These are phyloP conservation scores for Cicer chorassanicum DNA, from an alignment of 306 rosid genomes.

Conservation along the genomic window DNA sequence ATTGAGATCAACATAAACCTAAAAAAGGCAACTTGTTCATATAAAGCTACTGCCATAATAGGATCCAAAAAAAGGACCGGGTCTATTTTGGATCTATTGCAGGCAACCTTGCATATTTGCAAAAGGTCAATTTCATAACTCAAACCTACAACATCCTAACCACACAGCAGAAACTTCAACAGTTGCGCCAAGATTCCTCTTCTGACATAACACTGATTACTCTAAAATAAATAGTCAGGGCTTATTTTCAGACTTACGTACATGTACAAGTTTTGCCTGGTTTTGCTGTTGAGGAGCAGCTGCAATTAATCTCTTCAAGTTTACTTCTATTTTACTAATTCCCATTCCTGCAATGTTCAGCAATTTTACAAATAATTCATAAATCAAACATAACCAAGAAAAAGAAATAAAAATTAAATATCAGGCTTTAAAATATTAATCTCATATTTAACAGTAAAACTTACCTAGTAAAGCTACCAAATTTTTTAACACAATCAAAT, in stretches of 20 bases:
- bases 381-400: constrained; percentile 9
- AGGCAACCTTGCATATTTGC: constrained; percentile 3
- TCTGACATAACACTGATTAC: constrained; percentile 14
- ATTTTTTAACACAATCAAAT: neutral
- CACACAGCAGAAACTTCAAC: neutral
- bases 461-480: neutral
- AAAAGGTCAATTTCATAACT: neutral
- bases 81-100: neutral
- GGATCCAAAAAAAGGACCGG: neutral
- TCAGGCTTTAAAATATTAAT: neutral
- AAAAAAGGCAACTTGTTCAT: constrained; percentile 9
- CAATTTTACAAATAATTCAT: constrained; percentile 3
- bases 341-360: constrained; percentile 62
- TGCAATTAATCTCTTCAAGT: constrained; percentile 82
- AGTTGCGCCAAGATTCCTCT: neutral
- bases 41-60: neutral
- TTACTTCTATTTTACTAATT: constrained; percentile 82
- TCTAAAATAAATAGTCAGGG: constrained; percentile 1
- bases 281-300: constrained; percentile 88
- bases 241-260: constrained; percentile 58
- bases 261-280: constrained; percentile 86
- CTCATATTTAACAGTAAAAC: neutral
- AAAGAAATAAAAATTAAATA: constrained; percentile 25
- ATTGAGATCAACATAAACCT: constrained; percentile 17
- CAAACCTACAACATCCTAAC: neutral